These are phyloP conservation scores for Didymella lethalis DNA, from an alignment of 2,329 filamentous ascomycete genomes.

Conservation along the genomic window DNA sequence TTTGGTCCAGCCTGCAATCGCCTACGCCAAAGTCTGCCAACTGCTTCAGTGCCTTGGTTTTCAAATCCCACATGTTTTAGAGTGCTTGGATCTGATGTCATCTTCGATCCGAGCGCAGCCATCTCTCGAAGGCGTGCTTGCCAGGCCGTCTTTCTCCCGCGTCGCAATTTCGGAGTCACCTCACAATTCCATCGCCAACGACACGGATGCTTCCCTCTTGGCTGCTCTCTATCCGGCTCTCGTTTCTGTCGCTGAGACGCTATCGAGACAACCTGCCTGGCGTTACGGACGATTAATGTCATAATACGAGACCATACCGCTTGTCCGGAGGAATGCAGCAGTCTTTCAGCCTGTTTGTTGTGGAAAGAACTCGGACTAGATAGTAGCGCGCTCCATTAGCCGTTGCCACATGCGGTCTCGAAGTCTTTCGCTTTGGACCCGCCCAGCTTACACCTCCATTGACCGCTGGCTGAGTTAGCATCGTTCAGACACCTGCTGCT, in stretches of 20 bases:
- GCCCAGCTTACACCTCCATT: neutral
- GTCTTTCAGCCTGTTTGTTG: neutral
- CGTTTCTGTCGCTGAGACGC: neutral
- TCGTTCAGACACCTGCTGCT: neutral
- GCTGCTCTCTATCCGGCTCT: neutral
- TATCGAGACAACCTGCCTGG: conserved; percentile 2
- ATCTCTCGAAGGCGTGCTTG: conserved; percentile 19
- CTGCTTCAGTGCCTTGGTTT: conserved; percentile 15
- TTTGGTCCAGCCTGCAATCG: conserved; percentile 15
- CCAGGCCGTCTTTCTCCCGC: conserved; percentile 13
- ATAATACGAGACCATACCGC: neutral
- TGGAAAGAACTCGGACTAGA: neutral
- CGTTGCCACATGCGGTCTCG: neutral
- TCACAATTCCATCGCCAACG: conserved; percentile 2
- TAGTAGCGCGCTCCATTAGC: neutral
- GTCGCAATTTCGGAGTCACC: conserved; percentile 9
- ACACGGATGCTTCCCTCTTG: conserved; percentile 11
- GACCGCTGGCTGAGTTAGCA: neutral
- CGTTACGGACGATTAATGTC: conserved; percentile 2
- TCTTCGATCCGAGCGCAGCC: conserved; percentile 3
- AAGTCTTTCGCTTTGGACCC: neutral
- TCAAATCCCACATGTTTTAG: conserved; percentile 16
- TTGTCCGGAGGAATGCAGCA: neutral
- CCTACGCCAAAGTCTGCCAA: conserved; percentile 4
- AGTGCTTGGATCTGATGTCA: conserved; percentile 18